A percentile compares a stretch with the other conserved stretches of the same genome.
These are phyloP conservation scores for Basidioascus undulatus DNA, from an alignment of 768 basidiomycete genomes.

Conservation along the genomic window DNA sequence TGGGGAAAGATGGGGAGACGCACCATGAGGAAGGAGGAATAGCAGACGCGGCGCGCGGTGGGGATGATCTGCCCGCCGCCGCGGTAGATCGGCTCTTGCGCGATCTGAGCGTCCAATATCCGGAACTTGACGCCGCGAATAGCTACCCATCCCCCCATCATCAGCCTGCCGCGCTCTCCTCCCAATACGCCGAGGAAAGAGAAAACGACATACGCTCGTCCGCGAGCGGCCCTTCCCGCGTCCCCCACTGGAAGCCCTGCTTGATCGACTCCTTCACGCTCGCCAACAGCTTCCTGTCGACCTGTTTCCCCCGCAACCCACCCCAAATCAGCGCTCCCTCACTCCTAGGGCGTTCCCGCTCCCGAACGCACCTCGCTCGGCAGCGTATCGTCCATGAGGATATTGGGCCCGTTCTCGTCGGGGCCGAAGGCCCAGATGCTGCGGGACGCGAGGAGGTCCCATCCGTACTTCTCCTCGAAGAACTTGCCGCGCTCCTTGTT, in stretches of 20 bases:
- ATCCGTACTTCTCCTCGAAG: constrained; percentile 92
- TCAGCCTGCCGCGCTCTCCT: background rate
- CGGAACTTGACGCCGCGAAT: constrained; percentile 99
- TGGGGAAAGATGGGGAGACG: constrained; percentile 15
- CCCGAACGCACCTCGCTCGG: constrained; percentile 49
- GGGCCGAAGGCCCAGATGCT: constrained; percentile 99
- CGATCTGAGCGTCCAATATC: constrained; percentile 69
- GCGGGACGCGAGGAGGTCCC: constrained; percentile 88
- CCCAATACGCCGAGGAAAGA: constrained; percentile 1
- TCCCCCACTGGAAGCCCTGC: constrained; percentile 99
- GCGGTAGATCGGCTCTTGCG: constrained; percentile 88
- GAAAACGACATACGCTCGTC: constrained; percentile 65
- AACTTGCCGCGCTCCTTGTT: constrained; percentile 84
- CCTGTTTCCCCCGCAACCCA: constrained; percentile 24
- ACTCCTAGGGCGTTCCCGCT: background rate
- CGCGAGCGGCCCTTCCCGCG: constrained; percentile 87
- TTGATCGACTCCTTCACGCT: constrained; percentile 86
- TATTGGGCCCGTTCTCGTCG: constrained; percentile 80
- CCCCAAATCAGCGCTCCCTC: background rate
- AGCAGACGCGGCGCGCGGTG: constrained; percentile 93
- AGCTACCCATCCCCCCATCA: constrained; percentile 25
- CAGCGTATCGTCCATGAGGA: constrained; percentile 81
- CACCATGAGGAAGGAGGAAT: constrained; percentile 96
- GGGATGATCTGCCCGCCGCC: constrained; percentile 98
- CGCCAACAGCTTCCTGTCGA: constrained; percentile 76